Evolutionary conservation across 2,329 filamentous ascomycete genomes (phyloP), one percentile per base, ranked within the genome.

Genomic region (Pochonia chlamydosporia): DNA sequence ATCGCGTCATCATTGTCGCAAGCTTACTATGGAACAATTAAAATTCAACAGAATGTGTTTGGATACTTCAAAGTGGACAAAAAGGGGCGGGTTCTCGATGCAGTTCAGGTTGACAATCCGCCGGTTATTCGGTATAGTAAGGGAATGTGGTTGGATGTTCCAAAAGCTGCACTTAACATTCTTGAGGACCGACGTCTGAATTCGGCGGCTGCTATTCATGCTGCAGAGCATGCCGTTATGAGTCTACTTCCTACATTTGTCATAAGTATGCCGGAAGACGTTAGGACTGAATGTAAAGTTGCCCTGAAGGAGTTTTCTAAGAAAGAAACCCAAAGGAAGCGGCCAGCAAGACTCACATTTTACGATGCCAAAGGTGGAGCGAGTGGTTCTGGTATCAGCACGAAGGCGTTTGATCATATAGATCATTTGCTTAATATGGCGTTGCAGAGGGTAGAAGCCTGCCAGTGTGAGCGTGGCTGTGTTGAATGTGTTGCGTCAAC

Each of bases 51-150:
- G 55, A 85, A 88, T 25, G 90, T 99, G 2, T 97, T 95, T 63
- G 93, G 93, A 2, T 99, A 93, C 71, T 97, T 96, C 77, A 97
- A 97, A 63, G 73, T 96, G n/a, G 91, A 97, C 66, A 86, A 85
- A 61, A 85, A 82, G 55, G 81, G 86, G 2, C 82, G 89, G 2
- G 88, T 97, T 48, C 78, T 97, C 13, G 93, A 99, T 63, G 92
- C 92, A 3, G 85, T 97, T 0, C 81, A 92, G 50, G 90, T 97
- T 20, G 89, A 96, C 63, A 96, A 96, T 56, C 91, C 92, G 3
- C 90, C 93, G 0, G 89, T 97, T 44, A 81, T 93, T 43, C 81
- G 90, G 3, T 78, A 84, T 60, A 87, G 82, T 58, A 95, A 93
- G 63, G 93, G 91, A 33, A 88, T 96, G 82, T 99, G 93, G 93